Conservation (phyloP, 768 basidiomycete genomes). For the Xerocomellus chrysenteron region DNA sequence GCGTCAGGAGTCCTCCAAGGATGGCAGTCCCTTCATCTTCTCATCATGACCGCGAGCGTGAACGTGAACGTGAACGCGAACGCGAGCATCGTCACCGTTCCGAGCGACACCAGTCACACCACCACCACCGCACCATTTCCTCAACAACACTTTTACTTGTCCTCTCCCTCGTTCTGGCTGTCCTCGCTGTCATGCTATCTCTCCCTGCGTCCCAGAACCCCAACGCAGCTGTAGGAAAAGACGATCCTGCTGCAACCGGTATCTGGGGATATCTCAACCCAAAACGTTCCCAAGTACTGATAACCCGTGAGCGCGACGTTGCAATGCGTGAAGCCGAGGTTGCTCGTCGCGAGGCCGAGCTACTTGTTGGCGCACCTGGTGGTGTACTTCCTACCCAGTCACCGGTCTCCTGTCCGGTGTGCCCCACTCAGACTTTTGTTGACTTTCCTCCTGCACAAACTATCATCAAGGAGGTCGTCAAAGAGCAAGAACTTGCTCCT, state of each 20-base stretch:
- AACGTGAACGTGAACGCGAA: constrained; percentile 50
- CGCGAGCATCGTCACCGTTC: constrained; percentile 56
- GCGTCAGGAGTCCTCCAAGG: constrained; percentile 53
- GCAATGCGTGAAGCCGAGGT: constrained; percentile 86
- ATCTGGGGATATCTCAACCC: constrained; percentile 76
- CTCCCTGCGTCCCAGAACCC: constrained; percentile 59
- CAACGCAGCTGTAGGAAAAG: constrained; percentile 29
- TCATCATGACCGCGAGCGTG: constrained; percentile 61
- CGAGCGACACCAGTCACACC: constrained; percentile 67
- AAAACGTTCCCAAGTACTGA: constrained; percentile 77
- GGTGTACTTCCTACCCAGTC: constrained; percentile 65
- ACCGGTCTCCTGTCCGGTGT: constrained; percentile 56
- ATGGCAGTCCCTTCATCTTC: constrained; percentile 90
- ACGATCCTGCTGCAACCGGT: constrained; percentile 45
- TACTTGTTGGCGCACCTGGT: constrained; percentile 79
- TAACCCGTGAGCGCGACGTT: constrained; percentile 75
- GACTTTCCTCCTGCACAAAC: constrained; percentile 69
- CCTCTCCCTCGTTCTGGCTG: constrained; percentile 80
- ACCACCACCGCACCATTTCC: constrained; percentile 83
- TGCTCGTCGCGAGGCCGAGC: constrained; percentile 83
- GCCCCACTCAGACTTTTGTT: constrained; percentile 50
- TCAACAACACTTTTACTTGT: constrained; percentile 87
- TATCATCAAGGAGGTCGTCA: constrained; percentile 84
- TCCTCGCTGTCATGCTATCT: constrained; percentile 89
- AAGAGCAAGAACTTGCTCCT: constrained; percentile 74